These are phyloP conservation scores for Scedosporium minutisporum DNA, from an alignment of 2,329 filamentous ascomycete genomes.

Conservation along the genomic window DNA sequence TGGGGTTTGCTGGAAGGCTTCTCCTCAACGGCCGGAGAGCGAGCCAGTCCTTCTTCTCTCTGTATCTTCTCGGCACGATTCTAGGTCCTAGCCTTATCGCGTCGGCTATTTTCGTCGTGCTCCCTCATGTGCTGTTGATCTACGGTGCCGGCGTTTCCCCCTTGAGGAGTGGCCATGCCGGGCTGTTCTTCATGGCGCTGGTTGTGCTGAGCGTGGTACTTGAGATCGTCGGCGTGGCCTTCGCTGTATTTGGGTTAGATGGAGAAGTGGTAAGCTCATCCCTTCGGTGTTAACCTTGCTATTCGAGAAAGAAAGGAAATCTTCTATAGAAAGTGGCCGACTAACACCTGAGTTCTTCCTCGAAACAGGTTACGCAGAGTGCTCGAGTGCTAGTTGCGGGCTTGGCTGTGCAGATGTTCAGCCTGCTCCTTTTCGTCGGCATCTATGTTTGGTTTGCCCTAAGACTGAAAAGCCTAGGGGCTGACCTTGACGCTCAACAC, in stretches of 20 bases:
- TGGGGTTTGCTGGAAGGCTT: conserved; percentile 37
- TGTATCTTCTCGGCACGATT: conserved; percentile 37
- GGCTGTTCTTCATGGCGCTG: conserved; percentile 23
- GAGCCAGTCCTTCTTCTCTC: conserved; percentile 26
- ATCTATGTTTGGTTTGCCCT: conserved; percentile 31
- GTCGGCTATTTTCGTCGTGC: conserved; percentile 30
- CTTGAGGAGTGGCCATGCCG: conserved; percentile 23
- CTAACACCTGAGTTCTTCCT: neutral
- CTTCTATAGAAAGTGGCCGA: neutral
- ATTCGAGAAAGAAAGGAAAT: neutral
- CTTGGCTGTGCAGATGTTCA: conserved; percentile 31
- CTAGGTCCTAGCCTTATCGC: conserved; percentile 37
- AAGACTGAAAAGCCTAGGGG: conserved; percentile 24
- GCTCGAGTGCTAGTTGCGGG: conserved; percentile 30
- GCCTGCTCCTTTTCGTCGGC: conserved; percentile 28
- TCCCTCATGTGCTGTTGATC: conserved; percentile 36
- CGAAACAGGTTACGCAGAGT: neutral
- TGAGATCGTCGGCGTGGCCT: conserved; percentile 30
- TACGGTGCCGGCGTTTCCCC: conserved; percentile 34
- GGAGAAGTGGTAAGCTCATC: conserved; percentile 23
- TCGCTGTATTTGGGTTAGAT: conserved; percentile 25
- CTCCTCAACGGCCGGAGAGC: conserved; percentile 25
- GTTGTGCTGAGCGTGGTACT: conserved; percentile 24
- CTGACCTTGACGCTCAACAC: conserved; percentile 28
- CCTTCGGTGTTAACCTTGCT: neutral